Evolutionary conservation across 179 eudicot genomes (phyloP), one percentile per base, ranked within the genome.

Genomic region (Spinacia oleracea): DNA sequence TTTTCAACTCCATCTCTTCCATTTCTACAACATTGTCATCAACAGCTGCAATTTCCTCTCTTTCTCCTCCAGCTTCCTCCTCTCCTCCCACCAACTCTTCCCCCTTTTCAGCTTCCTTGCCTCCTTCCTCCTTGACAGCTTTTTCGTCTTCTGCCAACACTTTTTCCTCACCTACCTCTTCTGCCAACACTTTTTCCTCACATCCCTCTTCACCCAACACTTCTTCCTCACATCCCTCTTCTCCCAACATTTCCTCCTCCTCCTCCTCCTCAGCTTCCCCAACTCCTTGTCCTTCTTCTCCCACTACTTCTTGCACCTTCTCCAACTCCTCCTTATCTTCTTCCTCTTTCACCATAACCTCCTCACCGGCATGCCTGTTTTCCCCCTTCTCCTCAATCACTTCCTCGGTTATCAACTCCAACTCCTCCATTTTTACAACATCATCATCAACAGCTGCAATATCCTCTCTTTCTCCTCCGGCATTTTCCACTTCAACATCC

Each of bases 81-180:
- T n/a, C n/a, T n/a, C 6, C 70, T 31, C 64, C 81, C 31, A 45
- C 76, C 55, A 40, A 31, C 16, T 66, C 82, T 27, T 81, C 70
- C 67, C 55, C 63, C 71, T 38, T 21, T 46, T 15, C 51, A 68
- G 8, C 50, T 23, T 42, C 50, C 31, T 42, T n/a, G n/a, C n/a
- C n/a, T n/a, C n/a, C n/a, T n/a, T n/a, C 48, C 25, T 5, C 56
- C 38, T 16, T 21, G 31, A 3, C 77, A 34, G 2, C 76, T 34
- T 40, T 45, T 29, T 9, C 70, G 5, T n/a, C n/a, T n/a, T n/a
- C n/a, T n/a, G n/a, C n/a, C n/a, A n/a, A n/a, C n/a, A n/a, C n/a
- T n/a, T n/a, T n/a, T n/a, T n/a, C n/a, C n/a, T n/a, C n/a, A n/a
- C n/a, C n/a, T n/a, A n/a, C n/a, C n/a, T n/a, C n/a, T n/a, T n/a